phyloP scores from a whole-genome alignment of 2,329 filamentous ascomycete species.

The Cryphonectria carpinicola region DNA sequence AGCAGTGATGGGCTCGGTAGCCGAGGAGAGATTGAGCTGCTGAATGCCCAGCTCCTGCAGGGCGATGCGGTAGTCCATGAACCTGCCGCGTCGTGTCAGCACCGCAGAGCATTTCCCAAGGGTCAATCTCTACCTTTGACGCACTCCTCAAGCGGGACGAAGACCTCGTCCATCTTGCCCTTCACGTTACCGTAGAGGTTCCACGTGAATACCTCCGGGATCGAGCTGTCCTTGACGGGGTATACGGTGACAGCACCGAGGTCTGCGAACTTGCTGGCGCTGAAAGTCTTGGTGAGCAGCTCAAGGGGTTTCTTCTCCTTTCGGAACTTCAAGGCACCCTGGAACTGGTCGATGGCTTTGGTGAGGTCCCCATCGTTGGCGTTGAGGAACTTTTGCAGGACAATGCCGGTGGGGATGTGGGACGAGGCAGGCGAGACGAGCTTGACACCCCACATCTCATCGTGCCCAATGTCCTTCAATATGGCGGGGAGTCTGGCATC shows the following conservation, averaged over 20 bases:
- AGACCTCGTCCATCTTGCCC: constrained; percentile 76
- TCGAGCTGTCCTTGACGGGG: constrained; percentile 46
- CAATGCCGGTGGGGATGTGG: constrained; percentile 77
- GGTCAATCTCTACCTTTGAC: constrained; percentile 37
- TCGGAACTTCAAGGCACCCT: constrained; percentile 80
- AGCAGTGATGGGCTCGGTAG: constrained; percentile 72
- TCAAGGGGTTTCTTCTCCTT: constrained; percentile 73
- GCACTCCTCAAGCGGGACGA: constrained; percentile 80
- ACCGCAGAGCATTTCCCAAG: too few relatives aligned
- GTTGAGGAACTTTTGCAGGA: constrained; percentile 91
- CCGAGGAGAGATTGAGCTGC: constrained; percentile 70
- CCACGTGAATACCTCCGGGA: constrained; percentile 75
- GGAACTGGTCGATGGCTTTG: constrained; percentile 78
- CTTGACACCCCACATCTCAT: constrained; percentile 86
- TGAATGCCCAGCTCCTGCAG: constrained; percentile 74
- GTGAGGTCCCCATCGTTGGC: constrained; percentile 79
- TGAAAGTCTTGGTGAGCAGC: constrained; percentile 67
- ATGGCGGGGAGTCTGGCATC: constrained; percentile 62
- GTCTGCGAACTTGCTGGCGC: constrained; percentile 71
- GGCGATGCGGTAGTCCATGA: constrained; percentile 86
- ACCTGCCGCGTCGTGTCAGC: constrained; percentile 53
- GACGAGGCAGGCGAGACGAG: constrained; percentile 52
- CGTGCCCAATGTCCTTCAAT: constrained; percentile 60
- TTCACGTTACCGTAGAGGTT: constrained; percentile 92
- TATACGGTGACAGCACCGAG: constrained; percentile 83